These are phyloP conservation scores for Gleditsia sinensis DNA, from an alignment of 306 rosid species.

Conservation along the genomic window DNA sequence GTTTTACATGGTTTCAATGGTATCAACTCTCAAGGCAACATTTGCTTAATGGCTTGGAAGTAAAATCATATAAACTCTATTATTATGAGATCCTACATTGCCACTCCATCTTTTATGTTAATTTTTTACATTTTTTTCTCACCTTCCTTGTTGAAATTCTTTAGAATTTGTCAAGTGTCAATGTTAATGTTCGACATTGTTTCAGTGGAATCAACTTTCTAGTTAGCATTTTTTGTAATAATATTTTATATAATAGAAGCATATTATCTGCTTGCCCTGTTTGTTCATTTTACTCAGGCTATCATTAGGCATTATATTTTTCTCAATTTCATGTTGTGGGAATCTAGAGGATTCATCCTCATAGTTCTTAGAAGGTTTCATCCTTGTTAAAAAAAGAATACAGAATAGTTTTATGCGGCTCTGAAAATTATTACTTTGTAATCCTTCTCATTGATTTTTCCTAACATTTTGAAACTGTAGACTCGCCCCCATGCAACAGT, in stretches of 20 bases:
- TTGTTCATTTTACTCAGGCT: constrained; percentile 12
- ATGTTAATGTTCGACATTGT: background rate
- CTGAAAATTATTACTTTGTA: constrained; percentile 10
- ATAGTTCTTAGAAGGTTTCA: background rate
- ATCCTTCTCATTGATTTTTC: constrained; percentile 9
- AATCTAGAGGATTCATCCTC: background rate
- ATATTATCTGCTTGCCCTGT: background rate
- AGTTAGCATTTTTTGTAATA: background rate
- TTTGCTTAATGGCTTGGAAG: constrained; percentile 17
- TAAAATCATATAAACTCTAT: background rate
- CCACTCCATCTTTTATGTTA: background rate
- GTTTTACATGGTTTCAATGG: background rate
- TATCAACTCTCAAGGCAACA: background rate
- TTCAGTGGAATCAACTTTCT: background rate
- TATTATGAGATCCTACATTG: background rate
- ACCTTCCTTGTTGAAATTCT: background rate
- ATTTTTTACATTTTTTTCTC: background rate
- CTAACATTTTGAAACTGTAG: constrained; percentile 47
- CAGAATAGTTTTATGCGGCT: constrained; percentile 2
- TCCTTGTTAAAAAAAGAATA: background rate
- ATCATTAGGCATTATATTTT: constrained; percentile 14
- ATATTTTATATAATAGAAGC: constrained; percentile 5
- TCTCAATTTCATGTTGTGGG: constrained; percentile 5
- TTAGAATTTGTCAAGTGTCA: constrained; percentile 6
- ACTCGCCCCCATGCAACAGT: constrained; percentile 99